phyloP scores from a whole-genome alignment of 805 yeast genomes.

The Metschnikowia koreensis region DNA sequence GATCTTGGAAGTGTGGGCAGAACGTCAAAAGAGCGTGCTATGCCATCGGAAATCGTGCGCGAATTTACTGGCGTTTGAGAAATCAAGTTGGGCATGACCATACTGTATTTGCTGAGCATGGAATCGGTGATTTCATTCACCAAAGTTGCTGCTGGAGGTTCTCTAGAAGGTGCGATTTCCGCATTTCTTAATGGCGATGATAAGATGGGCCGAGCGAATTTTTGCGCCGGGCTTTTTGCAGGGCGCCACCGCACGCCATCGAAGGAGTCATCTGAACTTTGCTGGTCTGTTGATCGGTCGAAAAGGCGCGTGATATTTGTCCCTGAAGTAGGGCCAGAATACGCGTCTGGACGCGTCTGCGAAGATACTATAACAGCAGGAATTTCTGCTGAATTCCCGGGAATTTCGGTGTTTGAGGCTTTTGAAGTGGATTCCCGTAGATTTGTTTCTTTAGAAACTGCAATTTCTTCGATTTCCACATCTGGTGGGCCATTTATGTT shows the following conservation, averaged over 20 bases:
- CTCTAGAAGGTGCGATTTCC: conserved; percentile 4
- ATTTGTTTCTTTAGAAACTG: no score
- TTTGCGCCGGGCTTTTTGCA: conserved; percentile 12
- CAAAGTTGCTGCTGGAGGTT: conserved; percentile 17
- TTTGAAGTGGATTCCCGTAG: background rate
- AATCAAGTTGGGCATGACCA: conserved; percentile 29
- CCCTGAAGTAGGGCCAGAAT: background rate
- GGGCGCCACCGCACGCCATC: conserved; percentile 38
- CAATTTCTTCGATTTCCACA: background rate
- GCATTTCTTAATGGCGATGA: conserved; percentile 44
- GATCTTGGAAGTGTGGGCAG: conserved; percentile 39
- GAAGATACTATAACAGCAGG: background rate
- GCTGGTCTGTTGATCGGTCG: conserved; percentile 23
- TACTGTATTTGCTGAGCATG: conserved; percentile 43
- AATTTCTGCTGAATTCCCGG: background rate
- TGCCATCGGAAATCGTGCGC: conserved; percentile 34
- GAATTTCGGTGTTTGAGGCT: background rate
- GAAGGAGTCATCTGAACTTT: conserved; percentile 43
- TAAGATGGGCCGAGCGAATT: conserved; percentile 22
- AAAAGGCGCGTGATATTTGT: background rate
- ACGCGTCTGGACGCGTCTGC: conserved; percentile 10
- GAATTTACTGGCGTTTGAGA: conserved; percentile 35
- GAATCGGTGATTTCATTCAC: conserved; percentile 35
- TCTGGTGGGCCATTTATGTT: background rate
- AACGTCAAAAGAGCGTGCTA: conserved; percentile 12